Evolutionary conservation across 306 rosid species (phyloP).

Genomic region (Castanea sativa): DNA sequence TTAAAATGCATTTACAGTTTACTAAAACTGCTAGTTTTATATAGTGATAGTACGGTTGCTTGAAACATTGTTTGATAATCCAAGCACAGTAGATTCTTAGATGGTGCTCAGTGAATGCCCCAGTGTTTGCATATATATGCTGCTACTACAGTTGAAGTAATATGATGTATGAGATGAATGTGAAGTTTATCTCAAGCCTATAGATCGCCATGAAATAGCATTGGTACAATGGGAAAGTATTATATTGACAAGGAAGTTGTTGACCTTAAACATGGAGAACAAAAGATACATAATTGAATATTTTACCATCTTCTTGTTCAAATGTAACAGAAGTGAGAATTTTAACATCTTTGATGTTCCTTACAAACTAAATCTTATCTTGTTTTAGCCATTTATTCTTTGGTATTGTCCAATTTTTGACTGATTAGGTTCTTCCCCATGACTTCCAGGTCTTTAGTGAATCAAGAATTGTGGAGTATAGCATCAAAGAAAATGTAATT

Average conservation of each 20-base stretch:
- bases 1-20: neutral
- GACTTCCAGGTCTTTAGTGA: conserved; percentile 58
- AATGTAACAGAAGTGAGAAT: neutral
- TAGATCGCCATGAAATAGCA: neutral
- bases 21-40: neutral
- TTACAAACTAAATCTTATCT: neutral
- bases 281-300: neutral
- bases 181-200: neutral
- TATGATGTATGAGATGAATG: neutral
- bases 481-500: conserved; percentile 48
- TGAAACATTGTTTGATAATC: neutral
- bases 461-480: conserved; percentile 79
- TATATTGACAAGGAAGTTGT: conserved; percentile 2
- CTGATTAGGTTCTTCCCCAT: conserved; percentile 1
- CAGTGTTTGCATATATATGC: neutral
- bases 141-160: neutral
- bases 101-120: conserved; percentile 10
- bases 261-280: neutral
- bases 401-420: neutral
- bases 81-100: neutral
- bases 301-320: neutral
- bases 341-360: no score
- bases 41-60: neutral
- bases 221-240: neutral
- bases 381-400: neutral